These are phyloP conservation scores for Alopecurus myosuroides DNA, from an alignment of 176 grass and related monocot genomes.

Conservation along the genomic window DNA sequence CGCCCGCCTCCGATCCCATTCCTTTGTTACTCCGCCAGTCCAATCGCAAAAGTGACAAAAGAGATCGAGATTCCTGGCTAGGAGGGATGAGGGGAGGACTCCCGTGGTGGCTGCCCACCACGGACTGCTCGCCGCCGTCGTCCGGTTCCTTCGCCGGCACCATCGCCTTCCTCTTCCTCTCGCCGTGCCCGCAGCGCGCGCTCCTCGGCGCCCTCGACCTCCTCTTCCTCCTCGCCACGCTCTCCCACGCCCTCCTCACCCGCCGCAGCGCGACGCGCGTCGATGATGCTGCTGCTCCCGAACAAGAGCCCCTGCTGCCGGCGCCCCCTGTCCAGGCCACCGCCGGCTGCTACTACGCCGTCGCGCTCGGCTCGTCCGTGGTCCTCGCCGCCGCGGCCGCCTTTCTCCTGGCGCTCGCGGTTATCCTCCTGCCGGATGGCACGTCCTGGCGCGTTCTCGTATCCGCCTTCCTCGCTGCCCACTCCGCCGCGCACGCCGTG, in stretches of 20 bases:
- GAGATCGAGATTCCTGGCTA: background rate
- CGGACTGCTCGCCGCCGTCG: background rate
- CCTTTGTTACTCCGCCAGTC: too few species aligned
- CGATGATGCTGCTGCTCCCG: background rate
- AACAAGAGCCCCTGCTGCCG: background rate
- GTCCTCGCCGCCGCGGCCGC: conserved; percentile 14
- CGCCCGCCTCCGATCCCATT: too few species aligned
- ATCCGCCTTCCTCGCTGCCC: conserved; percentile 15
- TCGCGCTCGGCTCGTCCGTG: conserved; percentile 3
- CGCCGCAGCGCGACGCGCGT: background rate
- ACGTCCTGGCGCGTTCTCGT: background rate
- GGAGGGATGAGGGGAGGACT: background rate
- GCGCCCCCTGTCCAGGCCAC: background rate
- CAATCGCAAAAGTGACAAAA: too few species aligned
- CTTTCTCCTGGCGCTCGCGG: conserved; percentile 21
- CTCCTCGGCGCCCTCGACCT: conserved; percentile 29
- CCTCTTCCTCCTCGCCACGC: background rate
- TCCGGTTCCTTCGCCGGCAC: background rate
- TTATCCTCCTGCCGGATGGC: background rate
- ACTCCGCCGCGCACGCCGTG: conserved; percentile 15
- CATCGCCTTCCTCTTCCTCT: conserved; percentile 22
- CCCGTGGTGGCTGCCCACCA: conserved; percentile 29
- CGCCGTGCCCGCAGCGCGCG: conserved; percentile 9
- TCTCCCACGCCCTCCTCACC: background rate
- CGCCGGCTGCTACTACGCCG: background rate